Evolutionary conservation across 371 early-diverging fungal species (phyloP), one percentile per base, ranked within the genome.

Genomic region (Cokeromyces recurvatus): DNA sequence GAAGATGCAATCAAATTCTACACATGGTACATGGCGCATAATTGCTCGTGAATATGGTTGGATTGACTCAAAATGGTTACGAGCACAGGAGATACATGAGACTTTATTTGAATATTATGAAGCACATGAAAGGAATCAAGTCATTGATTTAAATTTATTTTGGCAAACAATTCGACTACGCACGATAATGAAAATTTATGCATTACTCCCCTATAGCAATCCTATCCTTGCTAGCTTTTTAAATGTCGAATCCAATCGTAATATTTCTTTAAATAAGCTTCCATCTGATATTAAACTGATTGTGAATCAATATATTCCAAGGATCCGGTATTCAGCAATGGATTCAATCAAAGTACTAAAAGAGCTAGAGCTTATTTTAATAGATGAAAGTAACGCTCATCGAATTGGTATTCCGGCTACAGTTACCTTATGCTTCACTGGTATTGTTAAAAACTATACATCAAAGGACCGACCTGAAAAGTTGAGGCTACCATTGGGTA

Each of bases 1-100:
- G 11, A 29, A 29, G 11, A 5, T 29, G 29, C 5, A 11, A 29
- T 29, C 29, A 11, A 11, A 29, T 29, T 29, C 29, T 29, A 8
- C 11, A 5, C 5, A 29, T 29, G 29, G 29, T 5, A 29, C 29
- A 5, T 34, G 42, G 42, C 21, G 21, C 19, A 11, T 11, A 8
- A 38, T 9, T 20, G 48, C 58, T 3, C 7, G 31, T 11, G 38
- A 50, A 16, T 38, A 49, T 46, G 59, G 59, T 1, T 59, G 36
- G 32, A 21, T 46, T n/a, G 20, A 35, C 3, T 59, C 59, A 0
- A 49, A 46, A 32, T 54, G 49, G 50, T 8, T 29, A 5, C 37
- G 54, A 29, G 46, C 51, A 3, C 42, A 29, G 21, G 25, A n/a
- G n/a, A 4, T 59, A 16, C 59, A 59, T 22, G 34, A 42, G 7